Percentiles rank a stretch among this genome's conserved stretches.
Evolutionary conservation across 352 stramenopile genomes (phyloP).

Genomic region (Globisporangium splendens): DNA sequence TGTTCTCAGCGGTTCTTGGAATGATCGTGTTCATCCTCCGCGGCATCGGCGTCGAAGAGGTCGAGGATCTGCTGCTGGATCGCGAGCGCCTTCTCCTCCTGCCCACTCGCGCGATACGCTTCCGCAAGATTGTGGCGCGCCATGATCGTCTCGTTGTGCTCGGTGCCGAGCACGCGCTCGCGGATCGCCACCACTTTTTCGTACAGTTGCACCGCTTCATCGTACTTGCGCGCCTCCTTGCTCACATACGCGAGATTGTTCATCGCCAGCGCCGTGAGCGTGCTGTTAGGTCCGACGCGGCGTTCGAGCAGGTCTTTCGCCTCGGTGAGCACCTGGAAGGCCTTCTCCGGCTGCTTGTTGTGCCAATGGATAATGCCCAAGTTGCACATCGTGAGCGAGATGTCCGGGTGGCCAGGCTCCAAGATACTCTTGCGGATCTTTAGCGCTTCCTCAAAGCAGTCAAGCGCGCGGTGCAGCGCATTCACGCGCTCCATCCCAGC

Average conservation of each 20-base stretch:
- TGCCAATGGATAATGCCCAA: constrained; percentile 79
- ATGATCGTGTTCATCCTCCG: constrained; percentile 20
- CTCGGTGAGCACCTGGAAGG: constrained; percentile 54
- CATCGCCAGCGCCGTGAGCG: constrained; percentile 72
- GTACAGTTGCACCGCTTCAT: constrained; percentile 65
- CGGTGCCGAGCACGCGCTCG: constrained; percentile 48
- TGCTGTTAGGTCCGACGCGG: constrained; percentile 51
- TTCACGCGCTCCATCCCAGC: constrained; percentile 68
- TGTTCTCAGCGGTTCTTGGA: background rate
- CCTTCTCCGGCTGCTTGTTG: constrained; percentile 74
- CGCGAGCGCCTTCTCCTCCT: constrained; percentile 70
- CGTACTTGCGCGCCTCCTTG: constrained; percentile 73
- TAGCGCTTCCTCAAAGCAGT: constrained; percentile 78
- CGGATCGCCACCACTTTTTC: constrained; percentile 62
- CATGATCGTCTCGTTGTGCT: constrained; percentile 83
- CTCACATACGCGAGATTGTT: constrained; percentile 82
- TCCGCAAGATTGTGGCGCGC: constrained; percentile 79
- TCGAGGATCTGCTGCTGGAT: constrained; percentile 83
- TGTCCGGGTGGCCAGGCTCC: constrained; percentile 71
- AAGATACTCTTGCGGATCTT: constrained; percentile 70
- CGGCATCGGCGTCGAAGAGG: constrained; percentile 53
- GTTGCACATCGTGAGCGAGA: constrained; percentile 80
- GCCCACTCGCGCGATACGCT: constrained; percentile 66
- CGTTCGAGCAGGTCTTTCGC: constrained; percentile 56
- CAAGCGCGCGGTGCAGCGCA: constrained; percentile 57